Base-by-base conservation (phyloP, 108 stramenopile genomes). In the Fragilariopsis cylindrus region DNA sequence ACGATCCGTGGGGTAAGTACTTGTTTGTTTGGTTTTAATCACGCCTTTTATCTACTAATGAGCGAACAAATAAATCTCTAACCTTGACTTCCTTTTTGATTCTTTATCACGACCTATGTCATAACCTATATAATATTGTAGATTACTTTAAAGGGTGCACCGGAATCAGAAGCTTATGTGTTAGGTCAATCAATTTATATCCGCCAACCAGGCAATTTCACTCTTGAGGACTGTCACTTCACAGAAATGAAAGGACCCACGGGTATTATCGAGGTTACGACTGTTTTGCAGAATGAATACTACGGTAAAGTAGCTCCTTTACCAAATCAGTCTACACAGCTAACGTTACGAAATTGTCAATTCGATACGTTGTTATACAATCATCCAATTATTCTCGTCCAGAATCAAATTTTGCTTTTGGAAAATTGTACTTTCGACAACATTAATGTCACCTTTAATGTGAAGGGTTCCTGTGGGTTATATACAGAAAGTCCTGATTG, bases 221-320 rank as follows among this genome's bases (percentile, higher is more conserved):
- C 62, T 7, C 64, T 73, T 42, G 72, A 64, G 53, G 72, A 73
- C 52, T 73, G 72, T 49, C 15, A 12, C 5, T 73, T 60, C 62
- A 19, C 11, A 40, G 19, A 63, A 30, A 16, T 73, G 72, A 49
- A 11, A 7, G 72, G 48, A 9, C 12, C 3, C 8, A 73, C n/a
- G 40, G 60, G 72, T 50, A 42, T 73, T 21, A 64, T 73, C 41
- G 12, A 12, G 5, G 62, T 64, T 3, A 39, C 18, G 15, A 44
- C 21, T 42, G 41, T 40, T 73, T 54, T n/a, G 15, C 12, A n/a
- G 2, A 54, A 57, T 45, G 57, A 45, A 7, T 45, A 58, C 18
- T n/a, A 42, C n/a, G 15, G 48, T 43, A 57, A 16, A 4, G 56
- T n/a, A 13, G 11, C 11, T n/a, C 11, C 49, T 5, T 19, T 69